These are phyloP conservation scores for Vicia faba DNA, from an alignment of 306 rosid genomes.

Conservation along the genomic window DNA sequence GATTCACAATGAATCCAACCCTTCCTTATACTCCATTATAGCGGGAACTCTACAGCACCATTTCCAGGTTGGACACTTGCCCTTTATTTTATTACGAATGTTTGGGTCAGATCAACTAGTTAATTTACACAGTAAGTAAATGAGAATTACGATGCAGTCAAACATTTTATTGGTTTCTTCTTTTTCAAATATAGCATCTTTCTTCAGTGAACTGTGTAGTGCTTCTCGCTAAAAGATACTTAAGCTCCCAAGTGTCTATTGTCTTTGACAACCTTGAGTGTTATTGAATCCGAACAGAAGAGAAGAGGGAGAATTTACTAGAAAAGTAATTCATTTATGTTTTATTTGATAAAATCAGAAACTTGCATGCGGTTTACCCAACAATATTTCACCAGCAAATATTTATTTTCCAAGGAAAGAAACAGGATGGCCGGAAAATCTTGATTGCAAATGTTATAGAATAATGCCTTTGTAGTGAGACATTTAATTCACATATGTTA, in stretches of 20 bases:
- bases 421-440: slow-evolving; percentile 15
- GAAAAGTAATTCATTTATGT: not conserved
- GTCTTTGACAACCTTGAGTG: not conserved
- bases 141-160: not conserved
- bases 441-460: not conserved
- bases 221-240: not conserved
- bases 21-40: too few relatives aligned
- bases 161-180: not conserved
- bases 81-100: too few relatives aligned
- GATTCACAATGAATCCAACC: too few relatives aligned
- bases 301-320: slow-evolving; percentile 2
- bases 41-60: too few relatives aligned
- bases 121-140: too few relatives aligned
- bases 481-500: slow-evolving; percentile 1
- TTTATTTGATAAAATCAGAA: slow-evolving; percentile 15
- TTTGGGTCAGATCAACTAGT: too few relatives aligned
- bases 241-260: not conserved
- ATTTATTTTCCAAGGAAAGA: slow-evolving; percentile 9
- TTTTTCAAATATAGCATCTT: not conserved
- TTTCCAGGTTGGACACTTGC: too few relatives aligned
- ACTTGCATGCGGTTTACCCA: not conserved
- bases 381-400: not conserved
- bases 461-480: slow-evolving; percentile 10
- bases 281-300: not conserved
- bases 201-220: slow-evolving; percentile 1